A percentile compares a stretch with the other conserved stretches of the same genome.
Evolutionary conservation across 768 basidiomycete species (phyloP).

Genomic region (Mycena rebaudengoi): DNA sequence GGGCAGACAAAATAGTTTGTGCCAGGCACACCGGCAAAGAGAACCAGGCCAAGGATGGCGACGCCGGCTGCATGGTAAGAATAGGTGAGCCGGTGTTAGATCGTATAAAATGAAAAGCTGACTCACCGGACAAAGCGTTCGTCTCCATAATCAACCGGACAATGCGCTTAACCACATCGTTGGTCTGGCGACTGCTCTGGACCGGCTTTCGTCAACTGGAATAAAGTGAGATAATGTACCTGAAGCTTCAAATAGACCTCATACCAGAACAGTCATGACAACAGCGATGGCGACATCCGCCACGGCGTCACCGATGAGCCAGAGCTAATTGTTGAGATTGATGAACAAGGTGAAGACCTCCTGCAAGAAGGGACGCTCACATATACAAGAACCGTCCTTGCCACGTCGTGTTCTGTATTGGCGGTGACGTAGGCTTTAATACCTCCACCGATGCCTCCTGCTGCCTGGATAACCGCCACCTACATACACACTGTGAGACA

Average conservation of each 20-base stretch:
- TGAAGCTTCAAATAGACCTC: neutral
- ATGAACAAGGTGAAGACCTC: neutral
- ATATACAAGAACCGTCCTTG: slow-evolving; percentile 21
- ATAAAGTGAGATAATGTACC: neutral
- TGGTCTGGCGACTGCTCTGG: slow-evolving; percentile 7
- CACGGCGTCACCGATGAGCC: slow-evolving; percentile 21
- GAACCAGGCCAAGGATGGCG: slow-evolving; percentile 17
- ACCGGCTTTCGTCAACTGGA: slow-evolving; percentile 20
- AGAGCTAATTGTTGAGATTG: slow-evolving; percentile 4
- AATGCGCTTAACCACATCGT: slow-evolving; percentile 24
- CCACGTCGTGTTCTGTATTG: slow-evolving; percentile 17
- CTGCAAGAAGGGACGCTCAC: neutral
- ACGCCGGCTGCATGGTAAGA: slow-evolving; percentile 12
- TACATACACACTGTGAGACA: neutral
- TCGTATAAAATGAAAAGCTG: too few species aligned
- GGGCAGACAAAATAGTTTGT: slow-evolving; percentile 24
- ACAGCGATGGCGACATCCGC: slow-evolving; percentile 21
- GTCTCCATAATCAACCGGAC: slow-evolving; percentile 22
- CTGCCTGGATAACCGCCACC: slow-evolving; percentile 17
- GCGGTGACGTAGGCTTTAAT: slow-evolving; percentile 20
- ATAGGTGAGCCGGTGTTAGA: too few species aligned
- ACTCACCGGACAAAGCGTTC: slow-evolving; percentile 21
- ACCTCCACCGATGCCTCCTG: slow-evolving; percentile 19
- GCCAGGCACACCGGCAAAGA: slow-evolving; percentile 22
- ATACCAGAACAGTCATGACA: slow-evolving; percentile 18